Percentiles rank a stretch among this genome's conserved stretches.
These are phyloP conservation scores for Ogataea pini DNA, from an alignment of 805 yeast species.

Conservation along the genomic window DNA sequence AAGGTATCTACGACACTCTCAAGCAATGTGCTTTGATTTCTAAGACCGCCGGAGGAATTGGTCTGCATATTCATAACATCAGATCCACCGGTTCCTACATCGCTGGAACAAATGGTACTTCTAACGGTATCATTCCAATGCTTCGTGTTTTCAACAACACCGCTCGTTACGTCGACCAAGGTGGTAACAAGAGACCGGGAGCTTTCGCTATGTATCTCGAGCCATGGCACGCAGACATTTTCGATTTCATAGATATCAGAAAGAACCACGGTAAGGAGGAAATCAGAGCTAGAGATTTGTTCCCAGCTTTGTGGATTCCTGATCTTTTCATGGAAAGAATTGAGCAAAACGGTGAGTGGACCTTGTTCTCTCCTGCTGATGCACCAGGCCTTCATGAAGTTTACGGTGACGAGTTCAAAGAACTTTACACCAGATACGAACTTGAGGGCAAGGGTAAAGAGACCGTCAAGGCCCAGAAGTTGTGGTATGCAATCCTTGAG, in stretches of 20 bases:
- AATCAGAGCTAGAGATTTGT: conserved; percentile 61
- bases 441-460: conserved; percentile 49
- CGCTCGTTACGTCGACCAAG: conserved; percentile 65
- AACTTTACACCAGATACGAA: conserved; percentile 53
- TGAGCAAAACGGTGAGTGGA: conserved; percentile 56
- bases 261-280: conserved; percentile 67
- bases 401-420: conserved; percentile 57
- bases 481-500: conserved; percentile 61
- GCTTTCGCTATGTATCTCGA: conserved; percentile 62
- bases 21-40: conserved; percentile 63
- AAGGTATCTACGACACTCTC: conserved; percentile 61
- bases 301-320: conserved; percentile 65
- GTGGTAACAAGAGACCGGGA: conserved; percentile 67
- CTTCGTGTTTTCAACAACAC: conserved; percentile 63
- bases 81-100: conserved; percentile 61
- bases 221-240: conserved; percentile 65
- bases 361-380: conserved; percentile 59
- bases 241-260: conserved; percentile 59
- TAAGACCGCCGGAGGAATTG: conserved; percentile 65
- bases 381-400: conserved; percentile 57
- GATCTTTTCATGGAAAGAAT: conserved; percentile 64
- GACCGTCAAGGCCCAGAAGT: conserved; percentile 57
- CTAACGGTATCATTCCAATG: conserved; percentile 65
- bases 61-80: conserved; percentile 60
- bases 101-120: conserved; percentile 64